Evolutionary conservation across 768 basidiomycete genomes (phyloP).

Genomic region (Multifurca ochricompacta): DNA sequence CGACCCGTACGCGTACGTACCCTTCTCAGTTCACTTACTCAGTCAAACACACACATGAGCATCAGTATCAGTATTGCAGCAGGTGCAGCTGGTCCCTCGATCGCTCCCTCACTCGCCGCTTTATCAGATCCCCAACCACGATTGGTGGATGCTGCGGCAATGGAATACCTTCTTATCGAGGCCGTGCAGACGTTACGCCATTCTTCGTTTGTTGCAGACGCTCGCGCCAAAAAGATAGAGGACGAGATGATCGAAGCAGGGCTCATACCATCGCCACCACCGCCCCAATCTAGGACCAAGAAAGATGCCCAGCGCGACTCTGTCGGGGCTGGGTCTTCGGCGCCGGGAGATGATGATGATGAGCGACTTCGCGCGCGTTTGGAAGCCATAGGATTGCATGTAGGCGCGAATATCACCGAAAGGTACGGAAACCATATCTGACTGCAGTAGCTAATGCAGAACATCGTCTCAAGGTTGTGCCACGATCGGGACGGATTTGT

Average conservation of each 20-base stretch:
- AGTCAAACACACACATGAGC: not conserved
- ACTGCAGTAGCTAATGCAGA: not conserved
- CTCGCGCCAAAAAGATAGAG: constrained; percentile 60
- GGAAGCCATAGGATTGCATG: constrained; percentile 78
- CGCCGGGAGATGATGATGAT: constrained; percentile 55
- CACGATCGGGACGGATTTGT: constrained; percentile 66
- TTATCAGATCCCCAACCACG: constrained; percentile 58
- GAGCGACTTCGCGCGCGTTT: constrained; percentile 60
- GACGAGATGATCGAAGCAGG: constrained; percentile 76
- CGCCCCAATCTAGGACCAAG: constrained; percentile 33
- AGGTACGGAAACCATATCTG: constrained; percentile 40
- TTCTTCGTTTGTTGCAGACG: constrained; percentile 66
- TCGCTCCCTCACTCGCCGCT: constrained; percentile 33
- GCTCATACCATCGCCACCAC: constrained; percentile 47
- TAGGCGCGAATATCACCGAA: constrained; percentile 82
- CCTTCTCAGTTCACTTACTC: too few species aligned
- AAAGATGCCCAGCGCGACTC: constrained; percentile 34
- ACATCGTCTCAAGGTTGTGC: constrained; percentile 47
- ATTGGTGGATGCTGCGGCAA: constrained; percentile 56
- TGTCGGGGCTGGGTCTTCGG: constrained; percentile 26
- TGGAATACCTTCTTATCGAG: constrained; percentile 86
- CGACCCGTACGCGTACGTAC: not conserved
- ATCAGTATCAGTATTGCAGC: constrained; percentile 8
- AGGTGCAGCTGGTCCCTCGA: constrained; percentile 20
- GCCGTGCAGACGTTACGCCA: constrained; percentile 64